Evolutionary conservation across 2,329 filamentous ascomycete species (phyloP).

Genomic region (Botrytis aclada): DNA sequence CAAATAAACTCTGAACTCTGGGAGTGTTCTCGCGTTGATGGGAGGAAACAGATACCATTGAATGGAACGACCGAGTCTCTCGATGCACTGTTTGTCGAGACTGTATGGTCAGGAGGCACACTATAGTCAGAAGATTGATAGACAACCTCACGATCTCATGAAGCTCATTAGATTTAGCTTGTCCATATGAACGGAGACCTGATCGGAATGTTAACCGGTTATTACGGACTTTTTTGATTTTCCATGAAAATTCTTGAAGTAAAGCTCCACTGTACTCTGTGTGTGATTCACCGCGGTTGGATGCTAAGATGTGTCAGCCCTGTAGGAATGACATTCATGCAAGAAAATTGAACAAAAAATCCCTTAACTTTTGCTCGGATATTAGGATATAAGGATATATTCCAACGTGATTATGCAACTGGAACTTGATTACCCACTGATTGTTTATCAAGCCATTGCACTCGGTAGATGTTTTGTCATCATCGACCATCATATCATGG

Average conservation of each 20-base stretch:
- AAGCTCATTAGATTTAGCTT: not conserved
- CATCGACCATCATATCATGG: not conserved
- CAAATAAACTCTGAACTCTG: not conserved
- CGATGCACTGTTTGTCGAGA: not conserved
- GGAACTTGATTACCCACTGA: not conserved
- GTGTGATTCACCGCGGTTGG: not conserved
- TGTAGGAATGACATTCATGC: not conserved
- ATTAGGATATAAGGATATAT: not conserved
- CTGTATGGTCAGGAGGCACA: not conserved
- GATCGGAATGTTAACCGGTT: not conserved
- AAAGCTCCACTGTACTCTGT: not conserved
- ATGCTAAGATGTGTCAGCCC: constrained; percentile 4
- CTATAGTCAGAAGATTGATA: not conserved
- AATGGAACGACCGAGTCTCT: not conserved
- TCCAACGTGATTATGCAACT: not conserved
- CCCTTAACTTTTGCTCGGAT: not conserved
- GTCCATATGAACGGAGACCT: not conserved
- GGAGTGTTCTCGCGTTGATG: not conserved
- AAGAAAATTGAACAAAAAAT: not conserved
- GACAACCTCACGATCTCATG: not conserved
- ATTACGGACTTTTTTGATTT: constrained; percentile 10
- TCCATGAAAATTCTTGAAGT: not conserved
- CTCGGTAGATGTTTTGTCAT: not conserved
- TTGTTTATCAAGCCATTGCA: not conserved
- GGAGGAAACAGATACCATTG: not conserved